These are phyloP conservation scores for Amoeboaphelidium protococcarum DNA, from an alignment of 371 early-diverging fungal species.

Conservation along the genomic window DNA sequence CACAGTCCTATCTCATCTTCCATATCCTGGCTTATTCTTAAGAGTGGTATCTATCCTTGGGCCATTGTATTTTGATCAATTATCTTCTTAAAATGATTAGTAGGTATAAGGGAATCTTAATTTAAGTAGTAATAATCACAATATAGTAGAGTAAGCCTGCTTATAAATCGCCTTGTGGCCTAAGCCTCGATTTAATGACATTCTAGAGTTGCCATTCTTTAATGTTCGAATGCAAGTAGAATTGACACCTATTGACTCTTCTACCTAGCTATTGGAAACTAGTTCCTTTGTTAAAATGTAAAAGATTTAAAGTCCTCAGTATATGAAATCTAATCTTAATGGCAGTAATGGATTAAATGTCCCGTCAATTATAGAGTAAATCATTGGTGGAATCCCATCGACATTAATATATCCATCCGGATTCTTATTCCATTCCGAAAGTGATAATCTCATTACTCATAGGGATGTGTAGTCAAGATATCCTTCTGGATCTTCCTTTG, in stretches of 20 bases:
- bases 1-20: slow-evolving; percentile 59
- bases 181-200: neutral
- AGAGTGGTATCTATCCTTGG: slow-evolving; percentile 45
- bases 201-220: slow-evolving; percentile 15
- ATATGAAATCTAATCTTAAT: too few species aligned
- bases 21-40: slow-evolving; percentile 57
- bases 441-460: too few species aligned
- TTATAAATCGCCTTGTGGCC: neutral
- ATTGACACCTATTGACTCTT: slow-evolving; percentile 47
- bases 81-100: too few species aligned
- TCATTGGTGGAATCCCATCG: neutral
- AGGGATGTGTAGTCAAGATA: slow-evolving; percentile 20
- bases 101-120: neutral
- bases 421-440: neutral
- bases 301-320: too few species aligned
- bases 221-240: too few species aligned
- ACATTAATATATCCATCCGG: neutral
- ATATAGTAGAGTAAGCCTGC: neutral
- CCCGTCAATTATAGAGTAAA: too few species aligned
- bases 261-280: slow-evolving; percentile 28
- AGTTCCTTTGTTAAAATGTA: slow-evolving; percentile 11
- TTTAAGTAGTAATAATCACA: slow-evolving; percentile 12
- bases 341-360: too few species aligned
- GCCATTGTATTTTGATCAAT: slow-evolving; percentile 18
- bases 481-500: slow-evolving; percentile 38